Base-by-base conservation (phyloP, 75 land plant species). In the Pinus albicaulis region DNA sequence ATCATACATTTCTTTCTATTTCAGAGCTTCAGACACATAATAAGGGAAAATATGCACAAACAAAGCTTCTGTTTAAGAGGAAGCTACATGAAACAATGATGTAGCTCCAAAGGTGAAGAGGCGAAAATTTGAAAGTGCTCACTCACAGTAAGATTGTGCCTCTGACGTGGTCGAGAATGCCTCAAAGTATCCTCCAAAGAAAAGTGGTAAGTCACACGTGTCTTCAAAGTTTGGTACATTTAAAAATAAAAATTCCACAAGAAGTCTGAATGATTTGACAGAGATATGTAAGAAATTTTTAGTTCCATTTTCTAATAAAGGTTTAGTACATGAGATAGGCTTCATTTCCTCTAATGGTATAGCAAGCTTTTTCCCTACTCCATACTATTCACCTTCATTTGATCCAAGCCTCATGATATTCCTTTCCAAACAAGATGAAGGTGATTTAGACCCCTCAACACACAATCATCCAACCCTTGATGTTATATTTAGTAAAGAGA, bases 311-410 rank as follows among this genome's bases (percentile, higher is more conserved):
- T 88, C 97, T 34, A 86, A 78, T 74, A 85, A 86, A 55, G 91
- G 90, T 22, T 57, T 89, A 69, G 85, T 94, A 19, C 72, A 74
- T 14, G 87, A 83, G 57, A 89, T 93, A 66, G 99, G 99, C 41
- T 93, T 88, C 64, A 76, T 96, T 86, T 83, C 84, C 22, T 80
- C 83, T 6, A 72, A 84, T 69, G 97, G 94, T 19, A 59, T 74
- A 22, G 93, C 93, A 36, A 81, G 82, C 38, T 89, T 93, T 83
- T 75, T 92, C 5, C 77, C 89, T 53, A 25, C 72, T 23, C 17
- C 64, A 1, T 59, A 79, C 3, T n/a, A 38, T 72, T 71, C 85
- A n/a, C 80, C 76, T 78, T 53, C 79, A 1, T 66, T 80, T 75
- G 95, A 94, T 62, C 83, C 92, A 38, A 78, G 87, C 57, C 72